Evolutionary conservation across 2,329 filamentous ascomycete species (phyloP), one percentile per base, ranked within the genome.

Genomic region (Calycina marina): DNA sequence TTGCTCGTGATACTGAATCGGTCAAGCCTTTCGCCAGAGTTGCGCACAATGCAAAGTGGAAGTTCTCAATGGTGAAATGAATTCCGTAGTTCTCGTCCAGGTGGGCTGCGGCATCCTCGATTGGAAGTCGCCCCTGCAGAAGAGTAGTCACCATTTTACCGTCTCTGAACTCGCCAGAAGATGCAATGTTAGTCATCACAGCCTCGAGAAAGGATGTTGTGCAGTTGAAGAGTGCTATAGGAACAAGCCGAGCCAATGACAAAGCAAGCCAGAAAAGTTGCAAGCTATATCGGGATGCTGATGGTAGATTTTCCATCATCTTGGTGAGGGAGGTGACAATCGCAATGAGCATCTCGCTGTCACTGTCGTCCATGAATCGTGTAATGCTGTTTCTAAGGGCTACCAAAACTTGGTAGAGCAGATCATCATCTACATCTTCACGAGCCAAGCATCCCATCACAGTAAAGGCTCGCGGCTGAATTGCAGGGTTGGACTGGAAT

Each of bases 251-350:
- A 14, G 79, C 60, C 1, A 80, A 58, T 2, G 73, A 77, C 41
- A 79, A 68, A 6, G 72, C 73, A 18, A 80, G 58, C 75, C 75
- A 80, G 49, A 80, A 80, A 4, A 80, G 58, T 45, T 80, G 75
- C 18, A 77, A 55, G 0, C 74, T 72, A 45, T 80, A 80, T 18
- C 75, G 66, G 16, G 75, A 80, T 6, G 72, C 65, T 3, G 71
- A 67, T 4, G 71, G 70, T 13, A 80, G 60, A 46, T 79, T 78
- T 11, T 68, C 61, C 63, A 79, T 76, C 73, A 80, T 78, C 50
- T 77, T 78, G 8, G 74, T 76, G 27, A 80, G 52, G 3, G 72
- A 69, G 2, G 69, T 75, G 14, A 78, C 65, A 33, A 80, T 77
- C 4, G 74, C 69, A 18, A 77, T 65, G 17, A 79, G 61, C 72